Evolutionary conservation across 139 green algal genomes (phyloP).

Genomic region (Tetradesmus obliquus): DNA sequence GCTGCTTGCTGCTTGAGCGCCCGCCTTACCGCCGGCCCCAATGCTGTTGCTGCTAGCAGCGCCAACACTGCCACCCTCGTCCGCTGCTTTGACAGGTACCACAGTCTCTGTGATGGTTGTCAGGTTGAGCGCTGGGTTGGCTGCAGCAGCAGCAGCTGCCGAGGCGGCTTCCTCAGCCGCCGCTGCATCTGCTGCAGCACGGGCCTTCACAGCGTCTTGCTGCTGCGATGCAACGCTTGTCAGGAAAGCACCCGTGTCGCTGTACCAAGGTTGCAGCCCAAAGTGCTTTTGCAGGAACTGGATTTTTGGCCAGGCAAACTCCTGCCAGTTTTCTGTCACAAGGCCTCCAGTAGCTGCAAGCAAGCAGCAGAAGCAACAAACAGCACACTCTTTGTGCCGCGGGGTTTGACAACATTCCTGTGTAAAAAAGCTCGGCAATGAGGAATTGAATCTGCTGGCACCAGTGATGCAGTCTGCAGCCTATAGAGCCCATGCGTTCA

Average conservation of each 20-base stretch:
- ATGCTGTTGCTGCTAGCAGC: neutral
- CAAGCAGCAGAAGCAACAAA: neutral
- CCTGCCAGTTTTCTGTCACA: neutral
- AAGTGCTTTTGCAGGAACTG: neutral
- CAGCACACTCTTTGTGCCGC: neutral
- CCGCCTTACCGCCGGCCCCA: too few species aligned
- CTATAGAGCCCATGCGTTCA: too few species aligned
- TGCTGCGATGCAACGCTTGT: neutral
- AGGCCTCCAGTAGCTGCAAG: slow-evolving; percentile 36
- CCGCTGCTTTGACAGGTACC: neutral
- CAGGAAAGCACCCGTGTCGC: neutral
- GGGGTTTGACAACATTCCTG: neutral
- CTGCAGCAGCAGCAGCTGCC: neutral
- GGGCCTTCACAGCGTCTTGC: slow-evolving; percentile 12
- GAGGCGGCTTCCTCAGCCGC: neutral
- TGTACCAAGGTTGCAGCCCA: slow-evolving; percentile 41
- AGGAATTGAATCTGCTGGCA: too few species aligned
- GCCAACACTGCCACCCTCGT: neutral
- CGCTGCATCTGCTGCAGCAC: neutral
- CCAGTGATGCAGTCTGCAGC: too few species aligned
- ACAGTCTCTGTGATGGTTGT: neutral
- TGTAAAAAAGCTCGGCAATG: too few species aligned
- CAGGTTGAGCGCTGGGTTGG: neutral
- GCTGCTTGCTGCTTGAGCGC: neutral
- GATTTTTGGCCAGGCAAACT: slow-evolving; percentile 23